Evolutionary conservation across 2,329 filamentous ascomycete genomes (phyloP), one percentile per base, ranked within the genome.

Genomic region (Thelonectria blattea): DNA sequence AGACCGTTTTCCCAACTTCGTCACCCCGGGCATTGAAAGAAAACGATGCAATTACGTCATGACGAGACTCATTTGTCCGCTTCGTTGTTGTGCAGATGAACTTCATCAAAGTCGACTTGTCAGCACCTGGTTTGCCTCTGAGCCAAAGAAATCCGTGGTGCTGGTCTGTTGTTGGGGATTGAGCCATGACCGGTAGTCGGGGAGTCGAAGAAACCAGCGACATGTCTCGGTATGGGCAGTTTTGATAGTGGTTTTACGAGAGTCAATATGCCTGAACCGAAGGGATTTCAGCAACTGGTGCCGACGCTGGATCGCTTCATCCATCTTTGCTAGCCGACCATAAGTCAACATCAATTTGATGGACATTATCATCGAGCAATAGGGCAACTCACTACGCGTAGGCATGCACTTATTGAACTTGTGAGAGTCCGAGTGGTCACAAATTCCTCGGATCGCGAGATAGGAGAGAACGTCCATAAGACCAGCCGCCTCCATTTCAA

Each of bases 11-110:
- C 47, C 86, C 81, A 1, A 82, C 66, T 1, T 68, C 6, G 0
- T 72, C 71, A 0, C 82, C 82, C 46, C 80, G 69, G 0, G 81
- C 81, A 37, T 83, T 80, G 72, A 85, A 85, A 68, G 84, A 85
- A 67, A 83, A 84, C 0, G 76, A 80, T 0, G 80, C 56, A 0
- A 79, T 65, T 0, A 72, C 64, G 47, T 46, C 11, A 14, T 22
- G n/a, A 4, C 10, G 7, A 8, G 18, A 14, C 3, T 22, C 43
- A 22, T 46, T 46, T 24, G 22, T 24, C 43, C 8, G 27, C 27
- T 27, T 46, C 43, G 24, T 24, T 12, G 7, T 22, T 22, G 12
- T n/a, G 22, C 30, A 30, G 3, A 27, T 30, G 22, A 76, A 80
- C 52, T 81, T 82, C 76, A 82, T 81, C 0, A 82, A 53, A 0